These are phyloP conservation scores for Margaritispora aquatica DNA, from an alignment of 495 filamentous ascomycete species.

Conservation along the genomic window DNA sequence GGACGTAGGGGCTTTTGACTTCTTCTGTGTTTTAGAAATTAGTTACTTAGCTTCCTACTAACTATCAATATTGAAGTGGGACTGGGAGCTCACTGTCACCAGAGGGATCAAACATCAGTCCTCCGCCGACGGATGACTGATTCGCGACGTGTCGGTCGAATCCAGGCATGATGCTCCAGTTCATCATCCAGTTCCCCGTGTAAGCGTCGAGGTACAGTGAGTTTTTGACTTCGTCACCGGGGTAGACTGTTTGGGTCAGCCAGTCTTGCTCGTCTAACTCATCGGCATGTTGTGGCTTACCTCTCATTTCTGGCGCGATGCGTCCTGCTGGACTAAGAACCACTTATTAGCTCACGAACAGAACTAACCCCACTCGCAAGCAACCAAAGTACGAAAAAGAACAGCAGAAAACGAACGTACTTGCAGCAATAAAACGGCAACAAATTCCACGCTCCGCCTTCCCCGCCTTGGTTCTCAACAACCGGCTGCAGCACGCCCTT, in stretches of 20 bases:
- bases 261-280: background rate
- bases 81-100: background rate
- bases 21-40: background rate
- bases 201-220: background rate
- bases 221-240: background rate
- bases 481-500: constrained; percentile 9
- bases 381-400: no score
- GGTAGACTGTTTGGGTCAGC: background rate
- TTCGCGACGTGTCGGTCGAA: background rate
- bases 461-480: constrained; percentile 10
- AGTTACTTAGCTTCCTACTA: no score
- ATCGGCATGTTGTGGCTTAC: background rate
- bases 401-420: no score
- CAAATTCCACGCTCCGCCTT: constrained; percentile 4
- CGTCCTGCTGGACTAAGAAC: background rate
- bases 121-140: background rate
- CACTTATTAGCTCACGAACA: no score
- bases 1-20: background rate
- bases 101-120: constrained; percentile 3
- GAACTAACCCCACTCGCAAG: no score
- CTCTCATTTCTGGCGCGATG: background rate
- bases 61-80: no score
- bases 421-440: constrained; percentile 16
- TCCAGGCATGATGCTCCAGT: constrained; percentile 2
- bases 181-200: constrained; percentile 1